Conservation (phyloP, 2,329 filamentous ascomycete species). For the Fusarium sp. region DNA sequence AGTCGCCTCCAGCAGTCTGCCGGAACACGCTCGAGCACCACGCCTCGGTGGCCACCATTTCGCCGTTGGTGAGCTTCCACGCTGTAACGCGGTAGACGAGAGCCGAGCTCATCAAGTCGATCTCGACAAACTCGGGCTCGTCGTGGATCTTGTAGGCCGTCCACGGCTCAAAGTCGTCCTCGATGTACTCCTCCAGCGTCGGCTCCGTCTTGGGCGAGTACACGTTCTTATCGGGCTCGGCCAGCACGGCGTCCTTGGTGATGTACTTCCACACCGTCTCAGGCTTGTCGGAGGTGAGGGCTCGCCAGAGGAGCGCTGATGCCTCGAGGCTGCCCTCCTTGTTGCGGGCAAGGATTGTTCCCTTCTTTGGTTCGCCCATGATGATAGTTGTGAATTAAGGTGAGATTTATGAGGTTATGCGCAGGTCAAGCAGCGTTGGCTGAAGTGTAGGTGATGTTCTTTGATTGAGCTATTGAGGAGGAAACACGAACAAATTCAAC, state of each 20-base stretch:
- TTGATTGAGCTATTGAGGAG: not conserved
- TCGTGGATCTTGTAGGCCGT: conserved; percentile 56
- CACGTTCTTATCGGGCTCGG: conserved; percentile 51
- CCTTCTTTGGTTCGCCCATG: conserved; percentile 43
- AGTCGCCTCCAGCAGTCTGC: conserved; percentile 54
- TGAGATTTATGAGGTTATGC: not conserved
- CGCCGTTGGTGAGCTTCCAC: conserved; percentile 49
- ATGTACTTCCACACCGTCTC: conserved; percentile 54
- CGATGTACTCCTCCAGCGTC: conserved; percentile 52
- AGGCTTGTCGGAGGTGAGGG: conserved; percentile 54
- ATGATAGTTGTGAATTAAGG: conserved; percentile 9
- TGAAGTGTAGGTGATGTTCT: not conserved
- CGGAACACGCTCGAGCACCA: conserved; percentile 55
- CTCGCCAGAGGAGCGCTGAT: conserved; percentile 54
- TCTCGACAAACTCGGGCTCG: conserved; percentile 56
- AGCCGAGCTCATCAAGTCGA: conserved; percentile 55
- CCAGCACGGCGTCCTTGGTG: conserved; percentile 53
- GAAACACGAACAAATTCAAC: conserved; percentile 6
- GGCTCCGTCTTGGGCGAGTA: conserved; percentile 53
- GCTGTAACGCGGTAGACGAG: conserved; percentile 53
- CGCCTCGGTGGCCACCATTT: conserved; percentile 54
- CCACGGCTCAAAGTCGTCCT: conserved; percentile 54
- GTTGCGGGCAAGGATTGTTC: conserved; percentile 54
- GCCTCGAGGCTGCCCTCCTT: conserved; percentile 55
- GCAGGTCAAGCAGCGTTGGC: not conserved